Evolutionary conservation across 257 asterid species (phyloP).

Genomic region (Solanum pinnatisectum): DNA sequence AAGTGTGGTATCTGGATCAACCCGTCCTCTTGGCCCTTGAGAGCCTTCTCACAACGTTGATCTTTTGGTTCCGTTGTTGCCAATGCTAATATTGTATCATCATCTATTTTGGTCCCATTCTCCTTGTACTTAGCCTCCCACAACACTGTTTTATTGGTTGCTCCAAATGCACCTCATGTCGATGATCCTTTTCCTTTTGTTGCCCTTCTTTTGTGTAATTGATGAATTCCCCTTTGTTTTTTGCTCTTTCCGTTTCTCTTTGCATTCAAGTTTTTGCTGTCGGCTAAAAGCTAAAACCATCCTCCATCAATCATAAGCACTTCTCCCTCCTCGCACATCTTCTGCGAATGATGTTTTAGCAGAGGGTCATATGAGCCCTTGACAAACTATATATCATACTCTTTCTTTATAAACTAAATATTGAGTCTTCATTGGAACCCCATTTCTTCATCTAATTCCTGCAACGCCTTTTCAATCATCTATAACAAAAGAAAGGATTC

Average conservation of each 20-base stretch:
- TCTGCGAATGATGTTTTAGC: conserved; percentile 27
- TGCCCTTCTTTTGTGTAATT: conserved; percentile 5
- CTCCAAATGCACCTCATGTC: not conserved
- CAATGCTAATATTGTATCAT: not conserved
- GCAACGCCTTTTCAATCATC: not conserved
- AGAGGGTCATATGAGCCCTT: conserved; percentile 25
- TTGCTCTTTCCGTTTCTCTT: conserved; percentile 3
- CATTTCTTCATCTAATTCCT: not conserved
- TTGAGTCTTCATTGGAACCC: not conserved
- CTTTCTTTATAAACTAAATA: not conserved
- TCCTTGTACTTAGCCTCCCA: not conserved
- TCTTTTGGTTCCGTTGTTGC: not conserved
- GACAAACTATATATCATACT: conserved; percentile 25
- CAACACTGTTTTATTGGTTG: not conserved
- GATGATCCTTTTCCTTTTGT: not conserved
- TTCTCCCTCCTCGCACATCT: not conserved
- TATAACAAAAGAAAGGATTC: not conserved
- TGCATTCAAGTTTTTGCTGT: not conserved
- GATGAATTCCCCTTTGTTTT: conserved; percentile 18
- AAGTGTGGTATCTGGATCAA: not conserved
- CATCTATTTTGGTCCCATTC: not conserved
- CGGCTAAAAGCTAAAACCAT: not conserved
- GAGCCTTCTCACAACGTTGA: not conserved
- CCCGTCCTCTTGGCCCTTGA: not conserved
- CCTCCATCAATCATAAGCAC: not conserved